Evolutionary conservation across 1,139 yeast genomes (phyloP).

Genomic region (Candida albicans): DNA sequence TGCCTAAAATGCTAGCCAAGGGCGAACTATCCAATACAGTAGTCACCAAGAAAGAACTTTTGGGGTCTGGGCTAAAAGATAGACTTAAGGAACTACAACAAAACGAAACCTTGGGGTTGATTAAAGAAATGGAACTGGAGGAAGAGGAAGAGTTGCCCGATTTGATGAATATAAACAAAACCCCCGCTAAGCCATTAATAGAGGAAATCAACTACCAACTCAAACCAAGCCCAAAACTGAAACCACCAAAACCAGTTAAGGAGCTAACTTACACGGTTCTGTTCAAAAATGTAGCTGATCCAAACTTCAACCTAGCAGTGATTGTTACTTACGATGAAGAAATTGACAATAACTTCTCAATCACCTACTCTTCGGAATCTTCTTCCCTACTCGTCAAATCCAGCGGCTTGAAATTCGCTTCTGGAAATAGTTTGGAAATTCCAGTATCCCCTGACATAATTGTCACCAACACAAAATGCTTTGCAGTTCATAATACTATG

Average conservation of each 20-base stretch:
- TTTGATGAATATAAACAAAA: slow-evolving; percentile 18
- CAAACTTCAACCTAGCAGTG: slow-evolving; percentile 5
- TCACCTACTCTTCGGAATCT: slow-evolving; percentile 4
- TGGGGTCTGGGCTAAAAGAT: slow-evolving; percentile 33
- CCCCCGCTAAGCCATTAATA: slow-evolving; percentile 28
- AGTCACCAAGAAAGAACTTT: slow-evolving; percentile 32
- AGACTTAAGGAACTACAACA: slow-evolving; percentile 32
- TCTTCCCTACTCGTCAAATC: slow-evolving; percentile 1
- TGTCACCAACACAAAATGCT: slow-evolving; percentile 1
- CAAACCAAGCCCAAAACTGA: neutral
- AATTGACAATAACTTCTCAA: neutral
- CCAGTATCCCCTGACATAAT: slow-evolving; percentile 7
- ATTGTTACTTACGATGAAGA: slow-evolving; percentile 2
- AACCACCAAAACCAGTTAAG: neutral
- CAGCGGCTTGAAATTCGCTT: slow-evolving; percentile 1
- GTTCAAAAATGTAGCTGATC: slow-evolving; percentile 3
- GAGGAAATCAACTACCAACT: slow-evolving; percentile 32
- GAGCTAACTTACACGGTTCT: slow-evolving; percentile 3
- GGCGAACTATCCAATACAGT: slow-evolving; percentile 49
- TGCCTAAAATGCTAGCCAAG: slow-evolving; percentile 64
- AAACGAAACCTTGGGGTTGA: slow-evolving; percentile 41
- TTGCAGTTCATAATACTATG: slow-evolving; percentile 1
- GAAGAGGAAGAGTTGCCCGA: slow-evolving; percentile 20
- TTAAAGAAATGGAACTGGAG: slow-evolving; percentile 35
- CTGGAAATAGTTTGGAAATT: slow-evolving; percentile 5